These are phyloP conservation scores for Cordyceps sp. DNA, from an alignment of 2,329 filamentous ascomycete species.

Conservation along the genomic window DNA sequence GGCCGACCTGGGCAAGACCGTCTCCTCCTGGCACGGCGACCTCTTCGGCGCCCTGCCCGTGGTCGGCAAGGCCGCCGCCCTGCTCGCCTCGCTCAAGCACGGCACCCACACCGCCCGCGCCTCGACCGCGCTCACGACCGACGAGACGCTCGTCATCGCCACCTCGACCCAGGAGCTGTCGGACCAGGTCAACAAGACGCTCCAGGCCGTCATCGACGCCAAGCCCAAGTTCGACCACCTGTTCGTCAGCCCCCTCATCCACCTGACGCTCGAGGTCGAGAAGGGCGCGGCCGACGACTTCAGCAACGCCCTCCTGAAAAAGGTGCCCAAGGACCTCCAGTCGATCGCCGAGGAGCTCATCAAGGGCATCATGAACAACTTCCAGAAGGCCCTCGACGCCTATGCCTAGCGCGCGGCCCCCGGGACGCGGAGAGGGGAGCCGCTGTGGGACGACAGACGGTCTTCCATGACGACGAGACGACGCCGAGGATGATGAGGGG, in stretches of 20 bases:
- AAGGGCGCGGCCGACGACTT: conserved; percentile 21
- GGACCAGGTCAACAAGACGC: conserved; percentile 18
- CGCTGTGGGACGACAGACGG: too few species aligned
- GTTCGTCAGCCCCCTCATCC: conserved; percentile 23
- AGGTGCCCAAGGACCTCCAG: conserved; percentile 19
- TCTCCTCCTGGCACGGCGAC: conserved; percentile 20
- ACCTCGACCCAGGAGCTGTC: conserved; percentile 17
- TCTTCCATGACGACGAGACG: too few species aligned
- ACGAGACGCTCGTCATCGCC: conserved; percentile 22
- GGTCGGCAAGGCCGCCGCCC: conserved; percentile 16
- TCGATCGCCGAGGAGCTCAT: conserved; percentile 17
- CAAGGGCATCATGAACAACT: conserved; percentile 19
- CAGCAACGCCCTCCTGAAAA: conserved; percentile 18
- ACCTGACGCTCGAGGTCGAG: conserved; percentile 23
- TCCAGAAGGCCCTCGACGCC: conserved; percentile 20
- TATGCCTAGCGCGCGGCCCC: too few species aligned
- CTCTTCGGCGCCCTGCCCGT: conserved; percentile 23
- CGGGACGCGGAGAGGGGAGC: too few species aligned
- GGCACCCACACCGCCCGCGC: conserved; percentile 18
- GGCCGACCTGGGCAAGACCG: conserved; percentile 14
- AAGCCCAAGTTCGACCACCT: conserved; percentile 27
- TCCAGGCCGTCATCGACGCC: conserved; percentile 18
- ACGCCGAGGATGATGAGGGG: too few species aligned
- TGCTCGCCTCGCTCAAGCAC: conserved; percentile 22
- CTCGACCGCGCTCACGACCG: conserved; percentile 19